phyloP scores from a whole-genome alignment of 1,284 basidiomycete species.

The Caloboletus firmus region DNA sequence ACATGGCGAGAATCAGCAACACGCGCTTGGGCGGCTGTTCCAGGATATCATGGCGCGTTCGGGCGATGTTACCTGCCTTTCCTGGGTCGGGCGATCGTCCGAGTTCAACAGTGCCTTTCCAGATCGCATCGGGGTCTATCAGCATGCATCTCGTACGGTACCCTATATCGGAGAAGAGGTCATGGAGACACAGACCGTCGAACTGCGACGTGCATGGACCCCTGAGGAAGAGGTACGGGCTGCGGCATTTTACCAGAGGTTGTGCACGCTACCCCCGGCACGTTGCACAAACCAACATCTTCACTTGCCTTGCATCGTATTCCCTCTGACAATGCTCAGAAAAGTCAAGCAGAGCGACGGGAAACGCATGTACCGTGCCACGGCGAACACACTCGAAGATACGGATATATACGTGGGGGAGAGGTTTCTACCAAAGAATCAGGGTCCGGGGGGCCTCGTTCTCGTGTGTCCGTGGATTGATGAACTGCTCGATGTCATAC shows the following conservation, averaged over 20 bases:
- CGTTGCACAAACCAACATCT: slow-evolving; percentile 11
- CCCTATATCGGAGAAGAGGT: slow-evolving; percentile 2
- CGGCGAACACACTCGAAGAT: slow-evolving; percentile 12
- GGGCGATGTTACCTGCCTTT: slow-evolving; percentile 22
- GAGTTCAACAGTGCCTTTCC: slow-evolving; percentile 30
- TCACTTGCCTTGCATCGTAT: slow-evolving; percentile 21
- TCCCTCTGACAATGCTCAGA: slow-evolving; percentile 8
- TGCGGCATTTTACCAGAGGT: slow-evolving; percentile 2
- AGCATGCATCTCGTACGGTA: neutral
- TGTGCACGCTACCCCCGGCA: neutral
- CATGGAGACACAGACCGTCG: neutral
- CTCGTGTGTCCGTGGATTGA: slow-evolving; percentile 24
- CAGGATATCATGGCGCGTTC: slow-evolving; percentile 20
- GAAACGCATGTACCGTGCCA: slow-evolving; percentile 8
- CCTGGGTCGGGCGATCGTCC: slow-evolving; percentile 25
- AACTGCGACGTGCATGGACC: slow-evolving; percentile 3
- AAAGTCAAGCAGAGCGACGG: neutral
- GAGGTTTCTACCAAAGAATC: neutral
- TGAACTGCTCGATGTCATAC: slow-evolving; percentile 5
- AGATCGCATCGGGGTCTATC: slow-evolving; percentile 19
- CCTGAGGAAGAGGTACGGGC: slow-evolving; percentile 1
- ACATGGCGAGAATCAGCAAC: slow-evolving; percentile 21
- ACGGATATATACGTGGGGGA: slow-evolving; percentile 6
- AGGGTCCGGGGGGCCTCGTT: slow-evolving; percentile 2
- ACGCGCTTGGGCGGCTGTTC: slow-evolving; percentile 26